These are phyloP conservation scores for Claviceps lovelessii DNA, from an alignment of 2,329 filamentous ascomycete species.

Conservation along the genomic window DNA sequence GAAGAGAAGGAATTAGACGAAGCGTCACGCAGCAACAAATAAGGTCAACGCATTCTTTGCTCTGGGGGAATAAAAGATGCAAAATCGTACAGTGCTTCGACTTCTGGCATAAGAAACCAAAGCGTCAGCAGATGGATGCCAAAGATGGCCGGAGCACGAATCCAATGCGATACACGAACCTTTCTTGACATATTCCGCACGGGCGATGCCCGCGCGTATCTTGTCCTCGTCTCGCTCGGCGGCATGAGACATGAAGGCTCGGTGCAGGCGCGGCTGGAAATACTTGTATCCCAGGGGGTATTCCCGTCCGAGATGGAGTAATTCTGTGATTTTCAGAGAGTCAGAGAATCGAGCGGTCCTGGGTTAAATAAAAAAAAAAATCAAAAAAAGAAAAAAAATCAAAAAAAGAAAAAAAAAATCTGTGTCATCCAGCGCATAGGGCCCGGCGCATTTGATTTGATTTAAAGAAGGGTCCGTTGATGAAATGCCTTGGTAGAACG, in stretches of 20 bases:
- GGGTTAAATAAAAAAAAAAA: too few species aligned
- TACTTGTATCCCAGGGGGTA: constrained; percentile 75
- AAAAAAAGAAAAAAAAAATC: too few species aligned
- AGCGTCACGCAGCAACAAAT: neutral
- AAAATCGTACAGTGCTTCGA: constrained; percentile 69
- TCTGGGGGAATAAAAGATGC: neutral
- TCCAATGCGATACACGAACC: constrained; percentile 32
- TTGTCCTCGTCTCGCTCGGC: constrained; percentile 55
- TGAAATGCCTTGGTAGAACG: too few species aligned
- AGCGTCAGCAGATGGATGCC: neutral
- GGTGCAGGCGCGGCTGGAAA: constrained; percentile 68
- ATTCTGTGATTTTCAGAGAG: constrained; percentile 38
- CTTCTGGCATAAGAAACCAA: constrained; percentile 40
- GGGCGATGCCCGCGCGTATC: constrained; percentile 60
- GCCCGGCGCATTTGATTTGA: neutral
- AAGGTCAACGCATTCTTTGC: neutral
- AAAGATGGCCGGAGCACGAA: neutral
- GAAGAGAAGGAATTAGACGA: neutral
- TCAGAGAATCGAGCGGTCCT: neutral
- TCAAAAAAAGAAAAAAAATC: too few species aligned
- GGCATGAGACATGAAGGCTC: constrained; percentile 68
- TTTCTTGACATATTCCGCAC: constrained; percentile 83
- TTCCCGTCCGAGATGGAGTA: constrained; percentile 69
- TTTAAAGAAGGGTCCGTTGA: neutral
- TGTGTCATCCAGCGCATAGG: too few species aligned